phyloP scores from a whole-genome alignment of 2,329 filamentous ascomycete genomes.

The Myriosclerotinia curreyana region DNA sequence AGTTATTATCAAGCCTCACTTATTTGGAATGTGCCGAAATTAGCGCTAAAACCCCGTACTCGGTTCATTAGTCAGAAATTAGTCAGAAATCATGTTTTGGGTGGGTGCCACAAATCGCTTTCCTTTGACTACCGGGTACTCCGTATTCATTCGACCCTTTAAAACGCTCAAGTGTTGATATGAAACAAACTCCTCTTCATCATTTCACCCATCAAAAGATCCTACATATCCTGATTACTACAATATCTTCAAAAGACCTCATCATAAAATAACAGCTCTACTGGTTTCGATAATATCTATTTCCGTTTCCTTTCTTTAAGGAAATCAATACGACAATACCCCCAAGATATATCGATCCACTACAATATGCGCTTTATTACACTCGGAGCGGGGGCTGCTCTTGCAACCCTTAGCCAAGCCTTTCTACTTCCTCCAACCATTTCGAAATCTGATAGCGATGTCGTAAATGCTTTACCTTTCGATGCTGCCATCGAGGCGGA shows the following conservation, averaged over 20 bases:
- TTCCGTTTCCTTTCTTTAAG: too few relatives aligned
- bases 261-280: background rate
- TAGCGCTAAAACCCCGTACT: slow-evolving; percentile 5
- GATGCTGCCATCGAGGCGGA: slow-evolving; percentile 42
- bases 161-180: background rate
- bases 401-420: slow-evolving; percentile 40
- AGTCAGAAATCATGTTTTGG: background rate
- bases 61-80: too few relatives aligned
- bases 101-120: slow-evolving; percentile 3
- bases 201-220: slow-evolving; percentile 6
- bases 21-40: too few relatives aligned
- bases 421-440: slow-evolving; percentile 55
- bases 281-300: background rate
- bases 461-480: slow-evolving; percentile 45
- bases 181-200: slow-evolving; percentile 4
- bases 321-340: slow-evolving; percentile 12
- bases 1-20: too few relatives aligned
- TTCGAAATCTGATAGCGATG: slow-evolving; percentile 44
- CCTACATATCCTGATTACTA: background rate
- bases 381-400: slow-evolving; percentile 27
- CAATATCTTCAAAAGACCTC: background rate
- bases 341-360: slow-evolving; percentile 13
- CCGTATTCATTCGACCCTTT: slow-evolving; percentile 6
- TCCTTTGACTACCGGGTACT: slow-evolving; percentile 11
- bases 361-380: slow-evolving; percentile 32